Conservation (phyloP, 2,329 filamentous ascomycete species). For the Arthrobotrys entomopaga region DNA sequence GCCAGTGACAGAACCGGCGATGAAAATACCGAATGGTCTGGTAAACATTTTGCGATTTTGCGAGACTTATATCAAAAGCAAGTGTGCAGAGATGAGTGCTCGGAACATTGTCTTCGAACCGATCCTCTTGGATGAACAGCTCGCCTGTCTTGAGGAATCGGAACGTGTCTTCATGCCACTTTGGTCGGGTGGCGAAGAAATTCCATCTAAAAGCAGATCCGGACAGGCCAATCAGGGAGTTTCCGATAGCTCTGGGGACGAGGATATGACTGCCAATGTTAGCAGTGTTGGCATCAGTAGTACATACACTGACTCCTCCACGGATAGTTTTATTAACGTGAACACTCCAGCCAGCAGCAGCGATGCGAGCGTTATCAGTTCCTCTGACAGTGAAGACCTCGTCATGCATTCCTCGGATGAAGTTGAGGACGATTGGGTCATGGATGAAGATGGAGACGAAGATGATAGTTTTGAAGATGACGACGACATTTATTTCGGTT, state of each 20-base stretch:
- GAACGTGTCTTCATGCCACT: constrained; percentile 48
- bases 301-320: constrained; percentile 31
- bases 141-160: constrained; percentile 49
- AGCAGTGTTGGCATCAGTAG: constrained; percentile 42
- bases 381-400: constrained; percentile 20
- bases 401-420: constrained; percentile 20
- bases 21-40: constrained; percentile 20
- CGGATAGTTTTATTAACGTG: constrained; percentile 25
- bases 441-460: constrained; percentile 38
- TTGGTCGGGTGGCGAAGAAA: constrained; percentile 45
- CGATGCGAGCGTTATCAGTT: constrained; percentile 34
- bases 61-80: constrained; percentile 42
- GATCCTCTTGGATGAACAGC: constrained; percentile 40
- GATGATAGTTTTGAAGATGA: constrained; percentile 41
- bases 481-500: constrained; percentile 43
- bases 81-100: constrained; percentile 44
- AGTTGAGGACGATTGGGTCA: constrained; percentile 31
- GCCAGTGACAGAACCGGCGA: background rate
- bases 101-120: constrained; percentile 52
- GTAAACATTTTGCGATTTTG: constrained; percentile 35
- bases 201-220: constrained; percentile 9
- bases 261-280: constrained; percentile 47
- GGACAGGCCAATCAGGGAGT: constrained; percentile 22
- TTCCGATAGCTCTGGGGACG: constrained; percentile 20
- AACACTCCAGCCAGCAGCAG: constrained; percentile 24